Evolutionary conservation across 2,329 filamentous ascomycete species (phyloP), one percentile per base, ranked within the genome.

Genomic region (Tolypocladium album): DNA sequence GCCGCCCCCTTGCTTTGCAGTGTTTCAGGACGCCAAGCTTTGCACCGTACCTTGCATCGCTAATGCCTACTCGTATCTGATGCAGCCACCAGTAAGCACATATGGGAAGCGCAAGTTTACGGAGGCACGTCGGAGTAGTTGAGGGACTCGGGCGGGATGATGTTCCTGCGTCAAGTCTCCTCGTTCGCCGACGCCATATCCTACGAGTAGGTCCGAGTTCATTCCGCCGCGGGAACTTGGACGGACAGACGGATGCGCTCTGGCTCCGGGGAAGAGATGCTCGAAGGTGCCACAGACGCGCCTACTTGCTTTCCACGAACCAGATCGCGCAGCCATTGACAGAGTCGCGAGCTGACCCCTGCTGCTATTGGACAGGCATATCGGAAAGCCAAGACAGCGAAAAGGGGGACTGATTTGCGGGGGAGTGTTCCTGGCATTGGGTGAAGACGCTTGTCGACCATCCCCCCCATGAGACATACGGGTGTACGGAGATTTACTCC

Each of bases 41-140:
- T 31, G 45, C 13, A 31, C 7, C 24, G 59, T 58, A 52, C 56
- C 59, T 61, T 61, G 56, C 56, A 61, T 61, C 50, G 36, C 40
- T 9, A 40, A 59, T 34, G 57, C 34, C 53, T 59, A 38, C 52
- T n/a, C n/a, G n/a, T n/a, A 45, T 57, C 58, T 42, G 43, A 24
- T 39, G 58, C 50, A 50, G 50, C 24, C 40, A 13, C 17, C 55
- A 20, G 12, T n/a, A 43, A 24, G 20, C 43, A 13, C 43, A 3
- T 27, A 27, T 4, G 4, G 24, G 22, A 31, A 5, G 43, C 22
- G 43, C 45, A 27, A 17, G 24, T 27, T 27, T 20, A 9, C 45
- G 22, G 22, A 15, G 45, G 22, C 22, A 47, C 22, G 45, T 47
- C 45, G 22, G 22, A 27, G 22, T 36, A 24, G 34, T 17, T 4